Conservation (phyloP, 139 green algal species). For the Astrephomene gubernaculifera region DNA sequence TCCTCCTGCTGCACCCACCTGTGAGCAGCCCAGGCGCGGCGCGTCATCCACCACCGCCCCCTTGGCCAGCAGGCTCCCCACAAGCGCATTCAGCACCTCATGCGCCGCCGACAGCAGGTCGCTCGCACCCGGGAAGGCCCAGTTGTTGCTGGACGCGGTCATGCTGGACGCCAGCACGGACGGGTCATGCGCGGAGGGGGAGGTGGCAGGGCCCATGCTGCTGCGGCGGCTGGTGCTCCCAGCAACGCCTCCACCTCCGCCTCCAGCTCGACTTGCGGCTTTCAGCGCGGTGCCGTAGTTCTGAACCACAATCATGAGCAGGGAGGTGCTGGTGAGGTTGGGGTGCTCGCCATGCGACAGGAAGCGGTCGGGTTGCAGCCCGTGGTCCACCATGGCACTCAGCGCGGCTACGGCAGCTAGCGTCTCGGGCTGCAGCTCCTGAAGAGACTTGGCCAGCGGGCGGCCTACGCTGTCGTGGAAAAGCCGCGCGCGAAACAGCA, state of each 20-base stretch:
- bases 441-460: constrained; percentile 1
- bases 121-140: neutral
- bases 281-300: neutral
- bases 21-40: neutral
- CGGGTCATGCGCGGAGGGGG: neutral
- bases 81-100: neutral
- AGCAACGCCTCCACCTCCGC: neutral
- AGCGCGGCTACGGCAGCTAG: neutral
- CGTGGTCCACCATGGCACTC: constrained; percentile 4
- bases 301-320: constrained; percentile 24
- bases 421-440: neutral
- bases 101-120: neutral
- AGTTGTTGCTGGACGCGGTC: neutral
- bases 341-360: constrained; percentile 9
- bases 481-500: constrained; percentile 28
- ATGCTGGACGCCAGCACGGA: neutral
- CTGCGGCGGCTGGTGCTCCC: no score
- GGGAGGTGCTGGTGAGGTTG: constrained; percentile 6
- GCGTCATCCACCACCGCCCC: constrained; percentile 27
- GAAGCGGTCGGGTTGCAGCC: constrained; percentile 31
- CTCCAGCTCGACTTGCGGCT: neutral
- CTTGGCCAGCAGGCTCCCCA: constrained; percentile 3
- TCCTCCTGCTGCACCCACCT: no score
- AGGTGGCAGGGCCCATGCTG: constrained; percentile 22
- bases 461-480: constrained; percentile 21